Evolutionary conservation across 345 rosid species (phyloP).

Genomic region (Capsella bursapastoris): DNA sequence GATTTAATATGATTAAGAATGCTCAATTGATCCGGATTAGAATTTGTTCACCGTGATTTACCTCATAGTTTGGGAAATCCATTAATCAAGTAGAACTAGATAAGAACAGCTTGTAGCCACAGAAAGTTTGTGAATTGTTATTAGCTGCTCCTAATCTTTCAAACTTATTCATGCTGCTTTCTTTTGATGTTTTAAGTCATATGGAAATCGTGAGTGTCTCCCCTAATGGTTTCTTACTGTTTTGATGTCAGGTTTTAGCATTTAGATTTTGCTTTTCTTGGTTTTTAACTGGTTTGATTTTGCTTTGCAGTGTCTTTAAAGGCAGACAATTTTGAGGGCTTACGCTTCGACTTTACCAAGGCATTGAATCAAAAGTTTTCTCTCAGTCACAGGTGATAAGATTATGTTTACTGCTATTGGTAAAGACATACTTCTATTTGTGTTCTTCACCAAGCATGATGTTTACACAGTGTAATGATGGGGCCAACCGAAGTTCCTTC

Average conservation of each 20-base stretch:
- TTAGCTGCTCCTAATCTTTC: not conserved
- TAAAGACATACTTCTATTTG: not conserved
- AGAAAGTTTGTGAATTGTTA: not conserved
- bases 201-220: not conserved
- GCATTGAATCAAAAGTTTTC: conserved; percentile 85
- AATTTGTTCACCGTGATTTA: not conserved
- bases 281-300: conserved; percentile 19
- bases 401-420: not conserved
- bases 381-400: conserved; percentile 79
- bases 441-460: conserved; percentile 21
- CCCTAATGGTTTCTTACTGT: conserved; percentile 8
- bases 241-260: conserved; percentile 17
- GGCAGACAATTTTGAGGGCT: conserved; percentile 91
- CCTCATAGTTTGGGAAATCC: not conserved
- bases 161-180: not conserved
- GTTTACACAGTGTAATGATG: conserved; percentile 73
- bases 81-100: not conserved
- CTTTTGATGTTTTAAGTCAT: not conserved
- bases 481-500: conserved; percentile 94
- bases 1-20: conserved; percentile 3
- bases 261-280: not conserved
- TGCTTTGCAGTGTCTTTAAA: conserved; percentile 84
- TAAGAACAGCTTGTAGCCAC: not conserved
- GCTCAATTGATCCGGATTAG: conserved; percentile 12
- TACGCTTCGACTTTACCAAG: conserved; percentile 94